Evolutionary conservation across 1,284 basidiomycete species (phyloP).

Genomic region (Coriolopsis trogii): DNA sequence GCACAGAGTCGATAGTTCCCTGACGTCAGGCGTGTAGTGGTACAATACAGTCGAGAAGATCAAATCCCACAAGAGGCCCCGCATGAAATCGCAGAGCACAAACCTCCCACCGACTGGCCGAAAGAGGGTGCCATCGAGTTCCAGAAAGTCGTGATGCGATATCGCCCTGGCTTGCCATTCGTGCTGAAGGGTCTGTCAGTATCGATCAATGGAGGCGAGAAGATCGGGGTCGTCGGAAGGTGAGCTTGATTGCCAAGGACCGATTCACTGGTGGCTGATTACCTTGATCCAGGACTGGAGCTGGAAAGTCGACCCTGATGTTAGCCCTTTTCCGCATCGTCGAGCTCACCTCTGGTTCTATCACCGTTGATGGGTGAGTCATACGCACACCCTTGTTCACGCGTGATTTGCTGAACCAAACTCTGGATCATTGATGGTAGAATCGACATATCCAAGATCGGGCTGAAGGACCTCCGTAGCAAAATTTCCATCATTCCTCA

Average conservation of each 20-base stretch:
- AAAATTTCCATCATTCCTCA: conserved; percentile 89
- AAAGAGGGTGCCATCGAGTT: conserved; percentile 52
- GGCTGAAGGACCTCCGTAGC: conserved; percentile 65
- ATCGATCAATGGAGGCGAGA: conserved; percentile 68
- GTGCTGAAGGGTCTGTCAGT: conserved; percentile 63
- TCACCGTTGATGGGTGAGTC: conserved; percentile 56
- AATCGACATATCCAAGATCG: conserved; percentile 68
- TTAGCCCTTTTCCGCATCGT: conserved; percentile 47
- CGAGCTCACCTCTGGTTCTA: conserved; percentile 67
- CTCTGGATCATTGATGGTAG: conserved; percentile 18
- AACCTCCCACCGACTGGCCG: conserved; percentile 58
- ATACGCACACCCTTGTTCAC: background rate
- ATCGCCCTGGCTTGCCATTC: conserved; percentile 58
- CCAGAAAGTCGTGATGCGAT: conserved; percentile 57
- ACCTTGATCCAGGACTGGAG: conserved; percentile 58
- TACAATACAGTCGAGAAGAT: conserved; percentile 61
- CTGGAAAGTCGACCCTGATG: conserved; percentile 74
- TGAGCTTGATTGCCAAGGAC: too few relatives aligned
- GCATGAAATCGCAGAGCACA: conserved; percentile 55
- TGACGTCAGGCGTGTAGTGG: conserved; percentile 39
- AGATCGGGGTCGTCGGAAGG: conserved; percentile 76
- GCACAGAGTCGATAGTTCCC: too few relatives aligned
- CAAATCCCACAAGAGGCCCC: conserved; percentile 67
- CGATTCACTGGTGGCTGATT: background rate
- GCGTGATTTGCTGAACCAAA: background rate